Base-by-base conservation (phyloP, 257 asterid species). In the Verbena officinalis region DNA sequence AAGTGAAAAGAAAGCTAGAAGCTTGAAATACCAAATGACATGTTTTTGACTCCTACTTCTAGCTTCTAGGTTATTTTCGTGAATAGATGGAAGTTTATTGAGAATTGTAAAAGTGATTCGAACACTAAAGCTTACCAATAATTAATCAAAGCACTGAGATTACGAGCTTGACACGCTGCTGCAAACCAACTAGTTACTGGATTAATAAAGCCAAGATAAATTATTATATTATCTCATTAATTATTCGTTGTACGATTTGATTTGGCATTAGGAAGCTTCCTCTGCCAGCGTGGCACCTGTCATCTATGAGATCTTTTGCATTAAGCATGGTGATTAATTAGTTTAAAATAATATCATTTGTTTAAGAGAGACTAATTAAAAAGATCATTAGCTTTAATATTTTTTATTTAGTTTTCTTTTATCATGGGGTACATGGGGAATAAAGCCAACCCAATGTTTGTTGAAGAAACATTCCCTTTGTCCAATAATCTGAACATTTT, bases 201-300 rank as follows among this genome's bases (percentile, higher is more conserved):
- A 27, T 71, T 38, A 64, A 55, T 45, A 55, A 23, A 53, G 43
- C 40, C 5, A 27, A 27, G 33, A 62, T 39, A 39, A 22, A 24
- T 23, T 7, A 12, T 38, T 52, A 7, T 49, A 12, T 38, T 52
- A 12, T 49, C 7, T 36, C 19, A 51, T 27, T 27, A 60, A 30
- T 50, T 38, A 46, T 16, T 23, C 42, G 12, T 34, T 46, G 27
- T 31, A 14, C 59, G 34, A 21, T 67, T 33, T 68, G 50, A 30
- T 52, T 8, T 27, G 27, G 43, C 9, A 17, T 5, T 6, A 63
- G 58, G 62, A 74, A 62, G 63, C 71, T 68, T 68, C 77, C 65
- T 60, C 31, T 53, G 73, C 73, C 71, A 61, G 38, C 56, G 55
- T 67, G 77, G 69, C 73, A 57, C 44, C 68, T 67, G 27, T 48